These are phyloP conservation scores for Penicillium hordei DNA, from an alignment of 2,329 filamentous ascomycete species.

Conservation along the genomic window DNA sequence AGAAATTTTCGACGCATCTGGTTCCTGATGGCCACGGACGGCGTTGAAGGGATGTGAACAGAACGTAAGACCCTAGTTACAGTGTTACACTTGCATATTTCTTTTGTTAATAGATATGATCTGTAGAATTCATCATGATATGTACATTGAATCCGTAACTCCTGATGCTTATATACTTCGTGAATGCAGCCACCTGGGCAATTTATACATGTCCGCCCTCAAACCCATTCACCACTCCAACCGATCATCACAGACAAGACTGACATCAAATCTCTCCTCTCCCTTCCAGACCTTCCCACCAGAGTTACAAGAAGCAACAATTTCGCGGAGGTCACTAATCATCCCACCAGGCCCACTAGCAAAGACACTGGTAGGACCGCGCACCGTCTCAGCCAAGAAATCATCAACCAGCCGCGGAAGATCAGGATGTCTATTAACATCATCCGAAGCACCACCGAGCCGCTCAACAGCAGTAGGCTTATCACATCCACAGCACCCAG, in stretches of 20 bases:
- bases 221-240: constrained; percentile 35
- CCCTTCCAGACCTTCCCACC: constrained; percentile 58
- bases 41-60: too few relatives aligned
- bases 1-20: too few relatives aligned
- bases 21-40: too few relatives aligned
- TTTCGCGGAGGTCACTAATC: constrained; percentile 57
- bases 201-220: background rate
- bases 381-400: constrained; percentile 47
- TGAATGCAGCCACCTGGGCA: background rate
- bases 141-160: background rate
- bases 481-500: constrained; percentile 14
- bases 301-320: constrained; percentile 56
- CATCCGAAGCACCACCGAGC: constrained; percentile 24
- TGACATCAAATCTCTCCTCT: constrained; percentile 57
- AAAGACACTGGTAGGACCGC: constrained; percentile 56
- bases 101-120: background rate
- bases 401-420: constrained; percentile 49
- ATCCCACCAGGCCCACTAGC: constrained; percentile 62
- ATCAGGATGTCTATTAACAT: constrained; percentile 24
- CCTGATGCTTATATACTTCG: background rate
- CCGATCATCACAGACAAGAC: constrained; percentile 61
- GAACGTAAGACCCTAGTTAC: too few relatives aligned
- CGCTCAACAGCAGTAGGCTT: constrained; percentile 9
- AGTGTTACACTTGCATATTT: too few relatives aligned
- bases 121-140: background rate